Evolutionary conservation across 225 moss, liverwort and hornwort genomes (phyloP), one percentile per base, ranked within the genome.

Genomic region (Thuidium tamariscinum): DNA sequence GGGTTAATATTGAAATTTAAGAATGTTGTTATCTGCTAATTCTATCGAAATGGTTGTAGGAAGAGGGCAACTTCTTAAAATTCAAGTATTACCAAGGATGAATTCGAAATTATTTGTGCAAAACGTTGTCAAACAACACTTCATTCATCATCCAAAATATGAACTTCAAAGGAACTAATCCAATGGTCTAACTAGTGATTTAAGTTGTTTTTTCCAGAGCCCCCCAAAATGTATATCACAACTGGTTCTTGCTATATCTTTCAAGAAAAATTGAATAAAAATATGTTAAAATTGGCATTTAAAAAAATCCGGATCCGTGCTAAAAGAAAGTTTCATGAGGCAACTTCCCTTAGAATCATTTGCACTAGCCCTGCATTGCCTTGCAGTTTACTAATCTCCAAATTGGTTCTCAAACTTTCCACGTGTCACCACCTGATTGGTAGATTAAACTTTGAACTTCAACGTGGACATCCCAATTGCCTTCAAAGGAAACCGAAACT

Each of bases 21-120:
- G 4, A 9, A 14, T 0, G 0, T 10, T 27, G 23, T 41, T 14
- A 8, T 0, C 8, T 25, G 25, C 25, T 2, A 69, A 41, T 14
- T 41, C 15, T 15, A 69, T 42, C 12, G 27, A 70, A 42, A 5
- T 42, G 3, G 25, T 42, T 16, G 26, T 23, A 42, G 15, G 39
- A 8, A 0, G 2, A 25, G 2, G 8, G 0, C 16, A 5, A 26
- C 16, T 8, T 42, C 15, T 5, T 5, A 3, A 36, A 27, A 27
- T 71, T 71, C 5, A 71, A 71, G 5, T 27, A 27, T 8, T 9
- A 15, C 26, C 42, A 26, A 2, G 3, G 7, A 44, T 42, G 3
- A 27, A 44, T 27, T 7, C 42, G 2, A 44, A 44, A 9, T 16
- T 26, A 27, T 42, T 27, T 44, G 42, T 8, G 0, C 5, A 42